Percentiles rank a stretch among this genome's conserved stretches.
These are phyloP conservation scores for Trichoderma guizhouense DNA, from an alignment of 2,329 filamentous ascomycete species.

Conservation along the genomic window DNA sequence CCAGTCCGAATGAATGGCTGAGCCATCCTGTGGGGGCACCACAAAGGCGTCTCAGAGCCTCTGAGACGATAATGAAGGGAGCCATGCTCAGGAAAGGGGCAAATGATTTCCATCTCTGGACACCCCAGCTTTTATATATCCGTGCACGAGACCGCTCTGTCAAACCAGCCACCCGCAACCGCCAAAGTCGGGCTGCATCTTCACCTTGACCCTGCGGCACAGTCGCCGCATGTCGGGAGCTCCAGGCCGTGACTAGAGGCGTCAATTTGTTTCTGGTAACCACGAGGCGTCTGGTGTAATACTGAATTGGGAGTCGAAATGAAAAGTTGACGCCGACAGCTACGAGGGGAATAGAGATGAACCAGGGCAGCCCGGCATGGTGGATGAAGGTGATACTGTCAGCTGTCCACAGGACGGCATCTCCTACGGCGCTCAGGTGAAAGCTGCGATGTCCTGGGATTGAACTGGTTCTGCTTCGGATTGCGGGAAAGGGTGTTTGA, in stretches of 20 bases:
- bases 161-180: slow-evolving; percentile 26
- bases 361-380: slow-evolving; percentile 49
- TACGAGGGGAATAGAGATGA: slow-evolving; percentile 50
- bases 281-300: slow-evolving; percentile 38
- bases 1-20: slow-evolving; percentile 31
- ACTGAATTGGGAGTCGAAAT: slow-evolving; percentile 45
- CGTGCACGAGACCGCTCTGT: slow-evolving; percentile 31
- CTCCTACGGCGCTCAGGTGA: slow-evolving; percentile 33
- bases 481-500: not conserved
- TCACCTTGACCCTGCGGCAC: slow-evolving; percentile 5
- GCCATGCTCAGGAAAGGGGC: slow-evolving; percentile 41
- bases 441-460: slow-evolving; percentile 27
- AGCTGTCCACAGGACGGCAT: slow-evolving; percentile 40
- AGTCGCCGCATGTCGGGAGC: slow-evolving; percentile 25
- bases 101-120: slow-evolving; percentile 48
- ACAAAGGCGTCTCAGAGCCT: slow-evolving; percentile 47
- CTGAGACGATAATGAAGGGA: slow-evolving; percentile 49
- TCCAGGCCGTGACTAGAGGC: slow-evolving; percentile 34
- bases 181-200: slow-evolving; percentile 23
- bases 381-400: slow-evolving; percentile 45
- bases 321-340: slow-evolving; percentile 45
- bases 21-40: slow-evolving; percentile 33
- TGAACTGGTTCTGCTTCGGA: not conserved
- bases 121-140: slow-evolving; percentile 39
- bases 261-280: slow-evolving; percentile 29